A percentile compares a stretch with the other conserved stretches of the same genome.
Conservation (phyloP, 139 green algal genomes). For the Micractinium sp. region DNA sequence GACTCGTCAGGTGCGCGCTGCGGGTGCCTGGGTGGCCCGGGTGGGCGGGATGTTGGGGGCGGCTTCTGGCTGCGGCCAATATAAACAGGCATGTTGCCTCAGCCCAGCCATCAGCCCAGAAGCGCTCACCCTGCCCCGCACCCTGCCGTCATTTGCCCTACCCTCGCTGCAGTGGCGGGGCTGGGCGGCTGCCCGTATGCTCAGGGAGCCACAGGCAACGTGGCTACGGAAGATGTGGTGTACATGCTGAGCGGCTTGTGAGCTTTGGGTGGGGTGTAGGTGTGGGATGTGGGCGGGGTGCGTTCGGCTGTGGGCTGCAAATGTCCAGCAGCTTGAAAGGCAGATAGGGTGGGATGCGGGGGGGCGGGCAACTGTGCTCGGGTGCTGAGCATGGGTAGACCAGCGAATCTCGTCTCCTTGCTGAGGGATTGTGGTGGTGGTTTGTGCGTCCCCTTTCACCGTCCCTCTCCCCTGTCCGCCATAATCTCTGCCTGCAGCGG, state of each 20-base stretch:
- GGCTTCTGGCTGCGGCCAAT: no score
- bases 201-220: conserved; percentile 89
- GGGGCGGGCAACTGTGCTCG: no score
- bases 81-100: no score
- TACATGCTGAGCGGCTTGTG: conserved; percentile 90
- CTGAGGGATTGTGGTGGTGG: no score
- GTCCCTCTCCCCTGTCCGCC: no score
- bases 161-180: conserved; percentile 65
- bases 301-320: neutral
- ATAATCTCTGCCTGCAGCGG: conserved; percentile 35
- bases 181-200: conserved; percentile 95
- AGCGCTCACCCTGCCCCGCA: neutral
- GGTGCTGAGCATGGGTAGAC: no score
- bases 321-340: no score
- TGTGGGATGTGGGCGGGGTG: neutral
- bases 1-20: conserved; percentile 63
- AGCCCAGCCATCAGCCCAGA: no score
- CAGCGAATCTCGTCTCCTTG: no score
- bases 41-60: neutral
- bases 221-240: conserved; percentile 95
- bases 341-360: no score
- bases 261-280: neutral
- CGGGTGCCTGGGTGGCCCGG: no score
- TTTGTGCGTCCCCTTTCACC: no score
- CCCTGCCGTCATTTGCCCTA: neutral